Conservation (phyloP, 108 stramenopile species). For the Craspedostauros australis region DNA sequence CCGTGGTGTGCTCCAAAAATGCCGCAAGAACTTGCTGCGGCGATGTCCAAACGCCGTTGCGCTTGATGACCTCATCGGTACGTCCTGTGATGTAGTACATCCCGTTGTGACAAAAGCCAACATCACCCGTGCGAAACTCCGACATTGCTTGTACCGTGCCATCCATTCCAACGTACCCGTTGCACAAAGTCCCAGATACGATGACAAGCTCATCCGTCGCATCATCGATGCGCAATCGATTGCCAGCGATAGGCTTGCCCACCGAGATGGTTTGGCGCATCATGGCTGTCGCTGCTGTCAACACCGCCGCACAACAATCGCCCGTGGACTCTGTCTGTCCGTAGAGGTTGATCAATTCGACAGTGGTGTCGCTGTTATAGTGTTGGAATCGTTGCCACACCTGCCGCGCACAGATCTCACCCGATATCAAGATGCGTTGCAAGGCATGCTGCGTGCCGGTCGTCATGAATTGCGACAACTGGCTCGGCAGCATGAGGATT, state of each 20-base stretch:
- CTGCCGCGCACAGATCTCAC: slow-evolving; percentile 20
- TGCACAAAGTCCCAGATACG: slow-evolving; percentile 1
- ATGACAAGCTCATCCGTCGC: background rate
- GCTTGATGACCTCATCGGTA: slow-evolving; percentile 27
- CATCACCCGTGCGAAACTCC: slow-evolving; percentile 31
- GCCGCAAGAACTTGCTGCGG: slow-evolving; percentile 27
- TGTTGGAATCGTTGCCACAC: background rate
- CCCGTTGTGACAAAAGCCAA: slow-evolving; percentile 30
- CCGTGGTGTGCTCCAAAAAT: slow-evolving; percentile 5
- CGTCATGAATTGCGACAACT: slow-evolving; percentile 15
- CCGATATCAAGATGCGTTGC: slow-evolving; percentile 29
- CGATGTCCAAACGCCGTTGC: slow-evolving; percentile 32
- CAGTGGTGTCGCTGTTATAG: background rate
- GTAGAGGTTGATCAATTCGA: slow-evolving; percentile 31
- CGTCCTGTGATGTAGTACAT: slow-evolving; percentile 33
- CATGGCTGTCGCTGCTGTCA: slow-evolving; percentile 1
- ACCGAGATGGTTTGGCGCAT: background rate
- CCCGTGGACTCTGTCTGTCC: slow-evolving; percentile 41
- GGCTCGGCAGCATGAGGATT: slow-evolving; percentile 27
- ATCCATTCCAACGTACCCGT: slow-evolving; percentile 15
- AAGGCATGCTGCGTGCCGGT: slow-evolving; percentile 1
- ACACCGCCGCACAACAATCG: slow-evolving; percentile 25
- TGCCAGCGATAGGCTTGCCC: background rate
- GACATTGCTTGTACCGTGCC: background rate
- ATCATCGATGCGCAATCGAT: background rate